phyloP scores from a whole-genome alignment of 768 basidiomycete genomes.

The Psilocybe cubensis region DNA sequence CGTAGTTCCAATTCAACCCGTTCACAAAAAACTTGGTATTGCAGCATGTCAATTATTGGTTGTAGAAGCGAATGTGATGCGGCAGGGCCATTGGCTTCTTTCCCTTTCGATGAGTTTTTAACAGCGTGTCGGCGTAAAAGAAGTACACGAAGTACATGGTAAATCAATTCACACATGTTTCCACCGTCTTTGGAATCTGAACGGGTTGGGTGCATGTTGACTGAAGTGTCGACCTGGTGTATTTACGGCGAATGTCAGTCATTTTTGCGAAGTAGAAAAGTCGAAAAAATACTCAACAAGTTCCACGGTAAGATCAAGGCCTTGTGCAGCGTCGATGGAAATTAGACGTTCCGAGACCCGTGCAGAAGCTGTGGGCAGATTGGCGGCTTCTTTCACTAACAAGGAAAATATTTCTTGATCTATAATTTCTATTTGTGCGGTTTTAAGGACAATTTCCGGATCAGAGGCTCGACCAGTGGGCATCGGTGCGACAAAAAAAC shows the following conservation, averaged over 20 bases:
- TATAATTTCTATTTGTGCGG: constrained; percentile 72
- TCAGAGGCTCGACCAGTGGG: constrained; percentile 31
- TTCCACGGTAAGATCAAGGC: constrained; percentile 70
- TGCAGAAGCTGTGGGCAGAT: constrained; percentile 74
- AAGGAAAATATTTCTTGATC: constrained; percentile 82
- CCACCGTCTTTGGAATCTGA: constrained; percentile 19
- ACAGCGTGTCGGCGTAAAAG: constrained; percentile 59
- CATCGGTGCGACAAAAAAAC: constrained; percentile 29
- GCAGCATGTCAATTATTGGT: constrained; percentile 77
- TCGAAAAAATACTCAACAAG: constrained; percentile 49
- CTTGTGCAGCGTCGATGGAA: constrained; percentile 76
- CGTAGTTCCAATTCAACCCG: constrained; percentile 62
- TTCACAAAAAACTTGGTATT: constrained; percentile 77
- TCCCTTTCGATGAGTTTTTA: constrained; percentile 30
- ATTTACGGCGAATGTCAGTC: not conserved
- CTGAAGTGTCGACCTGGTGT: constrained; percentile 17
- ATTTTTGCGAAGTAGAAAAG: not conserved
- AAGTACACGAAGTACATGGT: constrained; percentile 63
- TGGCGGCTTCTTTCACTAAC: constrained; percentile 78
- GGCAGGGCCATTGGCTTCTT: constrained; percentile 10
- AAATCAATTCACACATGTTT: constrained; percentile 68
- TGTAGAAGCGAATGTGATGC: constrained; percentile 52
- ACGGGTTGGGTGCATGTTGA: constrained; percentile 2
- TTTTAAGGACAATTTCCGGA: constrained; percentile 54
- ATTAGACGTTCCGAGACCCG: constrained; percentile 80